These are phyloP conservation scores for Podochytrium sp. DNA, from an alignment of 192 early-diverging fungal species.

Conservation along the genomic window DNA sequence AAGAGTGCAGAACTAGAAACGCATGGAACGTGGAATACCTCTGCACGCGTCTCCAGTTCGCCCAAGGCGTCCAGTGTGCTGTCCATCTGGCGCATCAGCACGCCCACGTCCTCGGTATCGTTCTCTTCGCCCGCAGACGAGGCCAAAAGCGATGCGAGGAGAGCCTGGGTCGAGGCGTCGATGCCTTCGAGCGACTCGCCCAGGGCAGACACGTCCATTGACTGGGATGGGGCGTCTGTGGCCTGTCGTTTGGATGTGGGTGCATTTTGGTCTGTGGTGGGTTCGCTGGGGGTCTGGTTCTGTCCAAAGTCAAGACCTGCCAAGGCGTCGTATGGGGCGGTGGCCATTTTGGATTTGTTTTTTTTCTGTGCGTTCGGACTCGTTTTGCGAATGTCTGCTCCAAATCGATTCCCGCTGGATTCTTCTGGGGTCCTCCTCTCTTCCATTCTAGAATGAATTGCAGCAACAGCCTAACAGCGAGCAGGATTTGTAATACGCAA, in stretches of 20 bases:
- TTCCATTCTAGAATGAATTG: too few relatives aligned
- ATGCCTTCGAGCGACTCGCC: not conserved
- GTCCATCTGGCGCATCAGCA: slow-evolving; percentile 12
- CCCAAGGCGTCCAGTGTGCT: slow-evolving; percentile 1
- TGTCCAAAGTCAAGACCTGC: not conserved
- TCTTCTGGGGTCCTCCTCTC: too few relatives aligned
- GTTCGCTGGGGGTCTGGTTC: too few relatives aligned
- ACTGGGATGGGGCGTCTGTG: not conserved
- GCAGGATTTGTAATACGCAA: too few relatives aligned
- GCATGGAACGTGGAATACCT: too few relatives aligned
- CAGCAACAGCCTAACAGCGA: too few relatives aligned
- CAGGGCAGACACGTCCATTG: not conserved
- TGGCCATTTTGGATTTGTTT: too few relatives aligned
- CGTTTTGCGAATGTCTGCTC: too few relatives aligned
- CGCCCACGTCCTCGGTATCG: not conserved
- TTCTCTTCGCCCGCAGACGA: not conserved
- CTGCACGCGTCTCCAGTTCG: slow-evolving; percentile 1
- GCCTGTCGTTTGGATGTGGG: not conserved
- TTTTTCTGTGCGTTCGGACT: too few relatives aligned
- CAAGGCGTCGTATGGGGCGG: not conserved
- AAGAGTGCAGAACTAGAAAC: too few relatives aligned
- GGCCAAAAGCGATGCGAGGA: not conserved
- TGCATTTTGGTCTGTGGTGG: not conserved
- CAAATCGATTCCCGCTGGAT: too few relatives aligned
- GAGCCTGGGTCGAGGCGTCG: not conserved